Evolutionary conservation across 306 rosid species (phyloP).

Genomic region (Prinsepia uniflora): DNA sequence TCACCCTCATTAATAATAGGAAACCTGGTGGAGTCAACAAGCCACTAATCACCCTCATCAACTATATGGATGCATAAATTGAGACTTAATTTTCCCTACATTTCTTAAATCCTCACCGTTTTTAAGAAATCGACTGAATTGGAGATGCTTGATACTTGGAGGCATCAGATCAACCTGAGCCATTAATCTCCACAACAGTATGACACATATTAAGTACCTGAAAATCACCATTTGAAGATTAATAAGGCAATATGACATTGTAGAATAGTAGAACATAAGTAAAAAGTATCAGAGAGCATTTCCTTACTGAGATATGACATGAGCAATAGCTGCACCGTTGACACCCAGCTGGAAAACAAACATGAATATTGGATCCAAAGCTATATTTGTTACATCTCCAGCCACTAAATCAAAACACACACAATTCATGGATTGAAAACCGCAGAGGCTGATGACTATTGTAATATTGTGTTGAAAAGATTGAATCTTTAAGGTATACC

Average conservation of each 20-base stretch:
- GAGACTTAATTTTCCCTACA: too few relatives aligned
- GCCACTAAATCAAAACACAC: conserved; percentile 49
- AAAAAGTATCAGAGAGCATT: background rate
- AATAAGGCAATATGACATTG: background rate
- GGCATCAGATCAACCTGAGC: conserved; percentile 15
- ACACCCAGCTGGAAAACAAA: conserved; percentile 62
- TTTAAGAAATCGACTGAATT: conserved; percentile 17
- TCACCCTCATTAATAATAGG: conserved; percentile 78
- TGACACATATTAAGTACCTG: conserved; percentile 12
- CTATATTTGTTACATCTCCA: conserved; percentile 82
- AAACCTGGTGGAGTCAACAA: conserved; percentile 58
- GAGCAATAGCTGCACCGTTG: conserved; percentile 93
- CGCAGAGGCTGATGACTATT: background rate
- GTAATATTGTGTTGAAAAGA: background rate
- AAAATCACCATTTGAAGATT: background rate
- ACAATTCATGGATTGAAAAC: background rate
- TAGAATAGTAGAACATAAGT: background rate
- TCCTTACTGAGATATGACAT: conserved; percentile 92
- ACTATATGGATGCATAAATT: too few relatives aligned
- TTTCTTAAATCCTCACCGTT: conserved; percentile 8
- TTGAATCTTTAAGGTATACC: conserved; percentile 38
- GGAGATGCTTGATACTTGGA: conserved; percentile 13
- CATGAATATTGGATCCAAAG: conserved; percentile 76
- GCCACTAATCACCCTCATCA: conserved; percentile 1
- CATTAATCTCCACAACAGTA: conserved; percentile 13